Base-by-base conservation (phyloP, 768 basidiomycete genomes). In the Pulveroboletus sp. region DNA sequence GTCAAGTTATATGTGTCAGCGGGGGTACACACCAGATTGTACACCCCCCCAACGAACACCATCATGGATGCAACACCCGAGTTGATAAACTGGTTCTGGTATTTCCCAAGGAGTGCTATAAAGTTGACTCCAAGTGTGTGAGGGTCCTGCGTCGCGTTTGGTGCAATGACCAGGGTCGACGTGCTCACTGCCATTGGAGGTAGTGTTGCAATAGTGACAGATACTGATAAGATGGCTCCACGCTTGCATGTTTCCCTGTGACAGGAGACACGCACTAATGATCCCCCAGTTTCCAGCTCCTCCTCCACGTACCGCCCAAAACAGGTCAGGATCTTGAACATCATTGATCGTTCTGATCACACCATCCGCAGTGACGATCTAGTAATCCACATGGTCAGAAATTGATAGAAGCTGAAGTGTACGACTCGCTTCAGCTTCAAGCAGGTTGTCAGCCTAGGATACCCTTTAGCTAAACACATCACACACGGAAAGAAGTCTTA, bases 301-400 rank as follows among this genome's bases (percentile, higher is more conserved):
- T 5, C 73, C 76, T 0, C 78, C 79, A 34, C 79, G 68, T 20
- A 80, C 54, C 0, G 80, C 80, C 74, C 76, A 81, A 59, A 77
- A 80, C 1, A 81, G 66, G 43, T 80, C 75, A 7, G 65, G 14
- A 54, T 78, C 66, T 39, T 68, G 63, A 49, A 65, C 63, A 0
- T 60, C 53, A 54, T 79, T 81, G 29, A 69, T 72, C 2, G 54
- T 69, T 38, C 73, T 59, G 31, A 69, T 51, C 2, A 62, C 48
- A 8, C 77, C 78, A 38, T 68, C 61, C 0, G 78, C 63, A 17
- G 67, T 73, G 9, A 80, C 75, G 3, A 77, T 53, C 5, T 62
- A 65, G 5, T 6, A 14, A 29, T 35, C 10, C 2, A 27, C 2
- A 9, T 19, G 16, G 13, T 43, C 11, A 37, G 17, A 32, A 9